Evolutionary conservation across 1,284 basidiomycete genomes (phyloP).

Genomic region (Ceratobasidium sp.): DNA sequence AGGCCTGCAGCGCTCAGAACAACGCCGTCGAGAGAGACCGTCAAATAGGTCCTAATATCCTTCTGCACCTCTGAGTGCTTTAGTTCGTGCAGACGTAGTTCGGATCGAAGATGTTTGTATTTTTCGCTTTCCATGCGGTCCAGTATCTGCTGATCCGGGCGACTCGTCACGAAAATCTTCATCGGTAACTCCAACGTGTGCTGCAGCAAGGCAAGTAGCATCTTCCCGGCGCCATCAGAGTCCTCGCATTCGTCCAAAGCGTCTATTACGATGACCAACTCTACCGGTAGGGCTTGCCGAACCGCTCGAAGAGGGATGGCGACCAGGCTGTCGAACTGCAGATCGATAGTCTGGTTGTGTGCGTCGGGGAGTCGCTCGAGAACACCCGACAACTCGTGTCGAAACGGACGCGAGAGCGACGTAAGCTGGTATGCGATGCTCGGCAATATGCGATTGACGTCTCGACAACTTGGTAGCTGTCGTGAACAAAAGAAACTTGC

Average conservation of each 20-base stretch:
- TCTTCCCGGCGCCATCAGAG: not conserved
- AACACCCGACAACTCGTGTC: constrained; percentile 1
- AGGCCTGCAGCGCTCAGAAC: not conserved
- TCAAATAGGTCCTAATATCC: constrained; percentile 16
- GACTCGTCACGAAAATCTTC: constrained; percentile 9
- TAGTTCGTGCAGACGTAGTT: not conserved
- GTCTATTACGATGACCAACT: constrained; percentile 25
- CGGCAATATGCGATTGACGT: not conserved
- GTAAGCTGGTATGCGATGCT: constrained; percentile 3
- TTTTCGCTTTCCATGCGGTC: not conserved
- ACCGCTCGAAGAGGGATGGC: not conserved
- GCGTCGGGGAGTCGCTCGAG: not conserved
- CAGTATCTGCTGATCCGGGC: not conserved
- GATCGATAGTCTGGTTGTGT: not conserved
- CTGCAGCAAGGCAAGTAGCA: not conserved
- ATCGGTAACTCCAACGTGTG: not conserved
- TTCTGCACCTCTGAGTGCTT: not conserved
- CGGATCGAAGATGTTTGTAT: not conserved
- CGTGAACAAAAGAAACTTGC: constrained; percentile 19
- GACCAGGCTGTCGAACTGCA: constrained; percentile 3
- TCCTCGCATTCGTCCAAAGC: constrained; percentile 15
- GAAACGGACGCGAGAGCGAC: not conserved
- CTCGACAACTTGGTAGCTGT: not conserved
- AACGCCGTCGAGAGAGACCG: not conserved
- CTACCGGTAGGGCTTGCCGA: no score